phyloP scores from a whole-genome alignment of 495 filamentous ascomycete genomes.

The Jackrogersella multiformis region DNA sequence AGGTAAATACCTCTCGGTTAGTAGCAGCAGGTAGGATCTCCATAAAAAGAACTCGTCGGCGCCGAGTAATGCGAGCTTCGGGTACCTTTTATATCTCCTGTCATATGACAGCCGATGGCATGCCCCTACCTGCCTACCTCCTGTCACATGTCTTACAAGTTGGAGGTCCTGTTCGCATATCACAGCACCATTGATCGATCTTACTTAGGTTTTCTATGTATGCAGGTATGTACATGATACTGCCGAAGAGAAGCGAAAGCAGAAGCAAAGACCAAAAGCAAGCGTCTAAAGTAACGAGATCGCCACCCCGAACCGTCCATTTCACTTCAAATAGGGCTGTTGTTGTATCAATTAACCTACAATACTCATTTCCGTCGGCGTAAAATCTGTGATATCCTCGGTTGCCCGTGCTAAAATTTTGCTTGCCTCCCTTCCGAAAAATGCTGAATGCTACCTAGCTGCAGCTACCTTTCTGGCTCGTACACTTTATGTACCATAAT shows the following conservation, averaged over 20 bases:
- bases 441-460: slow-evolving; percentile 15
- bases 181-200: not conserved
- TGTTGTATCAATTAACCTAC: slow-evolving; percentile 7
- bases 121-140: no score
- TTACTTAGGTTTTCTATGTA: not conserved
- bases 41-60: not conserved
- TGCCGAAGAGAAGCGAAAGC: not conserved
- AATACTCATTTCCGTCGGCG: not conserved
- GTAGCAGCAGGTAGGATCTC: no score
- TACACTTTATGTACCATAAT: slow-evolving; percentile 9
- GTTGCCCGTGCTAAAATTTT: not conserved
- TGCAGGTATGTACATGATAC: not conserved
- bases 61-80: not conserved
- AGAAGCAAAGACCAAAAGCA: no score
- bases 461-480: not conserved
- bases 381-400: slow-evolving; percentile 10
- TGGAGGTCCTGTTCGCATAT: not conserved
- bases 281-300: not conserved
- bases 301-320: not conserved
- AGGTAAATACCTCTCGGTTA: no score
- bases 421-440: not conserved
- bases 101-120: slow-evolving; percentile 2
- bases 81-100: not conserved
- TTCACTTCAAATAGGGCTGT: slow-evolving; percentile 1
- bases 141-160: slow-evolving; percentile 4